Evolutionary conservation across 306 rosid genomes (phyloP).

Genomic region (Argentina anserina): DNA sequence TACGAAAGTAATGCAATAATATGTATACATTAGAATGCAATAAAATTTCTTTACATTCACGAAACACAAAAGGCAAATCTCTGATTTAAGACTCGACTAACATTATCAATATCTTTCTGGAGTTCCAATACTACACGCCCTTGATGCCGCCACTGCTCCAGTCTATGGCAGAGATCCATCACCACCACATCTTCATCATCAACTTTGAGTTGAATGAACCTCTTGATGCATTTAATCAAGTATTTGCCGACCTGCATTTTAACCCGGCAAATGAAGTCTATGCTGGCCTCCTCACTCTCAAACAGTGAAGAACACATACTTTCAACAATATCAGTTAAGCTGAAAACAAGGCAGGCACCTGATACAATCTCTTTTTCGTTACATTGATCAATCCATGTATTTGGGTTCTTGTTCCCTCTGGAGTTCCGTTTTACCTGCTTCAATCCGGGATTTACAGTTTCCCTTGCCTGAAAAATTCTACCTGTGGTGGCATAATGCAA

Average conservation of each 20-base stretch:
- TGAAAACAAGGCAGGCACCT: constrained; percentile 36
- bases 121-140: constrained; percentile 26
- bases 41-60: neutral
- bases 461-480: constrained; percentile 20
- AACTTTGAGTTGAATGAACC: constrained; percentile 30
- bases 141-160: constrained; percentile 35
- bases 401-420: constrained; percentile 5
- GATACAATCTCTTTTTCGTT: constrained; percentile 20
- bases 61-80: constrained; percentile 8
- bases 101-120: constrained; percentile 23
- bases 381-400: constrained; percentile 24
- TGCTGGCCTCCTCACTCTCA: constrained; percentile 29
- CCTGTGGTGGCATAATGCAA: constrained; percentile 38
- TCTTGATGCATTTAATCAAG: constrained; percentile 32
- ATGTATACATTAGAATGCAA: neutral
- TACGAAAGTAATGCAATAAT: neutral
- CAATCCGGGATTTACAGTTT: constrained; percentile 1
- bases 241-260: constrained; percentile 20
- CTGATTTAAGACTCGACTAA: constrained; percentile 22
- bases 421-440: constrained; percentile 7
- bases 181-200: constrained; percentile 15
- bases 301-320: constrained; percentile 32
- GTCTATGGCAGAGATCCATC: constrained; percentile 29
- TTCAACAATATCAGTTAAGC: constrained; percentile 29
- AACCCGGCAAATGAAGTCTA: constrained; percentile 16